A percentile compares a stretch with the other conserved stretches of the same genome.
phyloP scores from a whole-genome alignment of 2,329 filamentous ascomycete species.

The Immersiporthe knoxdaviesiana region DNA sequence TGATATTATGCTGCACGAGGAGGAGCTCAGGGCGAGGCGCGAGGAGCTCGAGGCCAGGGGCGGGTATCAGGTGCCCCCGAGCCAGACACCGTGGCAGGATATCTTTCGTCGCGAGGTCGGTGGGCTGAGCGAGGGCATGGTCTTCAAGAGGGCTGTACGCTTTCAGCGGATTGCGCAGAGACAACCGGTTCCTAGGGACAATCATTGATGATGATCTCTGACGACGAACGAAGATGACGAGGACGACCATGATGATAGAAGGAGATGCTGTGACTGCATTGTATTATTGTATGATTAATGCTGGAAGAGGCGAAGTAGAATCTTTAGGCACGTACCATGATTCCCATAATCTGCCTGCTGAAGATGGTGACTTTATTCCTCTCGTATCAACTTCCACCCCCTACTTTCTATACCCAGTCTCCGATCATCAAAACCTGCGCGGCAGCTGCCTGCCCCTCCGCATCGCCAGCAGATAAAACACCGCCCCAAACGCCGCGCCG shows the following conservation, averaged over 20 bases:
- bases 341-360: background rate
- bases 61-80: constrained; percentile 44
- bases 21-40: constrained; percentile 43
- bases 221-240: background rate
- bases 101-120: constrained; percentile 51
- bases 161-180: constrained; percentile 51
- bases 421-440: background rate
- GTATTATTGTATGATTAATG: background rate
- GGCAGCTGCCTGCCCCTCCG: constrained; percentile 12
- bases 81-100: constrained; percentile 55
- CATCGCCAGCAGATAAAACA: constrained; percentile 30
- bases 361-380: background rate
- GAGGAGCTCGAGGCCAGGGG: constrained; percentile 42
- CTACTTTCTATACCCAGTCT: background rate
- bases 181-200: constrained; percentile 46
- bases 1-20: constrained; percentile 48
- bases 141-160: constrained; percentile 48
- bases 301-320: background rate
- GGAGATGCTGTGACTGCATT: background rate
- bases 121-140: constrained; percentile 51
- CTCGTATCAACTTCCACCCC: background rate
- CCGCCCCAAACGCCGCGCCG: constrained; percentile 32
- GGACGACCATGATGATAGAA: background rate
- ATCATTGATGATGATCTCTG: constrained; percentile 42
- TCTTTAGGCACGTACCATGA: constrained; percentile 2